Base-by-base conservation (phyloP, 2,329 filamentous ascomycete genomes). In the Epichloe festucae region DNA sequence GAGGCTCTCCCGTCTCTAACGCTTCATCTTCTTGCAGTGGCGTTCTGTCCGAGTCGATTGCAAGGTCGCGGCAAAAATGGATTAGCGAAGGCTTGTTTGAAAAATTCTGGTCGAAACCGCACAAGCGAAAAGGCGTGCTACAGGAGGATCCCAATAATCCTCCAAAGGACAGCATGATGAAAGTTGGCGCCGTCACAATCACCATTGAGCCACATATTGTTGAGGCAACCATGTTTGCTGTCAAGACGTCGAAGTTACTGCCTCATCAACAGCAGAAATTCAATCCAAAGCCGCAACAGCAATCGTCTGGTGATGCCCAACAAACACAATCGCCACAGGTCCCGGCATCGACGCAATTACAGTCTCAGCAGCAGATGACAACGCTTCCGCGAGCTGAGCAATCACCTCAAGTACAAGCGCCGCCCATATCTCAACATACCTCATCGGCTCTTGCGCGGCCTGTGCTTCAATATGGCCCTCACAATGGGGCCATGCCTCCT, bases 161-260 rank as follows among this genome's bases (percentile, higher is more conserved):
- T 2, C 69, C 82, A 55, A 82, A 85, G 65, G 78, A 88, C 45
- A 81, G 76, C 55, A 87, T 89, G 81, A 73, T 76, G 56, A 86
- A 82, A 65, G 76, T 88, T 21, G 87, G 88, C 58, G 78, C 78
- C 58, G 82, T 87, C 55, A 82, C 82, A 36, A 81, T 94, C 55
- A 84, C 81, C 21, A 81, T 90, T 54, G 87, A 90, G 65, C 88
- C 88, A 44, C 86, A 93, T 62, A 78, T 86, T 43, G 80, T 93
- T 58, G 85, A 89, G 57, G 86, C 85, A 15, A 84, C 78, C 46
- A 79, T 89, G 72, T 89, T 77, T 62, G 77, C 78, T 19, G 81
- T 89, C 53, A 85, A 86, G 61, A 82, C 85, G 50, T 73, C 76
- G 7, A 80, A 78, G 56, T 73, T 61, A 23, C 66, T 70, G 39